phyloP scores from a whole-genome alignment of 192 early-diverging fungal genomes.

The Coemansia reversa region DNA sequence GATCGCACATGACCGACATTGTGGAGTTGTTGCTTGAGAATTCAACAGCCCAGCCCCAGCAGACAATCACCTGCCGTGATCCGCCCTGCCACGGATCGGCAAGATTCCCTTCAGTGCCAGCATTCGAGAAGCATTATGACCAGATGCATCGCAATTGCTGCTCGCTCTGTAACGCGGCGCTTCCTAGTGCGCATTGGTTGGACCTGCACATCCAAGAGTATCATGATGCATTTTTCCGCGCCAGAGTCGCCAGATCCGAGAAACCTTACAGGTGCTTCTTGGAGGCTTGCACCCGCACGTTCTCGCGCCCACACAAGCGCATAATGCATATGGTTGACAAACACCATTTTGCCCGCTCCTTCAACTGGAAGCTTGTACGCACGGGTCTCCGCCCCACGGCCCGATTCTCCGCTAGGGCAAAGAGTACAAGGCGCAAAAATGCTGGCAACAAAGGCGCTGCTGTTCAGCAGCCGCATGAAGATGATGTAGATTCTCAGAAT shows the following conservation, averaged over 20 bases:
- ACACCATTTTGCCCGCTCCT: conserved; percentile 33
- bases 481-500: not conserved
- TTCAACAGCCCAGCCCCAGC: conserved; percentile 6
- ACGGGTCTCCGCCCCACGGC: conserved; percentile 13
- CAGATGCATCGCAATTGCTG: conserved; percentile 41
- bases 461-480: not conserved
- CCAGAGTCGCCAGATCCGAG: conserved; percentile 27
- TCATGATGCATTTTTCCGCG: conserved; percentile 46
- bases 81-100: conserved; percentile 41
- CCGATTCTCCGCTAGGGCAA: not conserved
- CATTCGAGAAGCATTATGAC: conserved; percentile 49
- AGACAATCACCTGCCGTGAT: conserved; percentile 32
- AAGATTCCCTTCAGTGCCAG: conserved; percentile 17
- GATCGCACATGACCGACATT: conserved; percentile 1
- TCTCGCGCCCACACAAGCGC: conserved; percentile 26
- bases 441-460: not conserved
- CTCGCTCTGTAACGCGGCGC: conserved; percentile 22
- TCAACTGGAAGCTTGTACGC: conserved; percentile 38
- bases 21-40: conserved; percentile 4
- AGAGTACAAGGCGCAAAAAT: not conserved
- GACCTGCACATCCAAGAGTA: conserved; percentile 48
- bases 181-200: conserved; percentile 52
- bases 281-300: conserved; percentile 18
- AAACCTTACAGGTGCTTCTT: conserved; percentile 35
- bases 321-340: conserved; percentile 39